Percentiles rank a stretch among this genome's conserved stretches.
Evolutionary conservation across 176 grass and related monocot species (phyloP).

Genomic region (Oryza longistaminata): DNA sequence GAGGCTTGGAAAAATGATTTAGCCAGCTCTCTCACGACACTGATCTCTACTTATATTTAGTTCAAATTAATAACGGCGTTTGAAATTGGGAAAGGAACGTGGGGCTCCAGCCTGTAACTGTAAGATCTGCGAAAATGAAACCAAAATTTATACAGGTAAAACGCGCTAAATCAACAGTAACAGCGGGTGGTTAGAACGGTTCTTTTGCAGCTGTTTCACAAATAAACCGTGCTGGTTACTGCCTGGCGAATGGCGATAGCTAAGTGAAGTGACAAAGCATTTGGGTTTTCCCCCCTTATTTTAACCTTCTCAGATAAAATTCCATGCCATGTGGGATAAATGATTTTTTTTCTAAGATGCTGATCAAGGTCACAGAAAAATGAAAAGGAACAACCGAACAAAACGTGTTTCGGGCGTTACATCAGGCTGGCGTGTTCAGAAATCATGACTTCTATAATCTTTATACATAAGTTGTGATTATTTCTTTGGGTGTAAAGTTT

Average conservation of each 20-base stretch:
- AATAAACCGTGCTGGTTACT: neutral
- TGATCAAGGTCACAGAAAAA: neutral
- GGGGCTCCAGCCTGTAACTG: constrained; percentile 25
- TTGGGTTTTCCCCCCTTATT: neutral
- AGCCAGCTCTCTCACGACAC: neutral
- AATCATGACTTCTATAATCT: no score
- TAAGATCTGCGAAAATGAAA: neutral
- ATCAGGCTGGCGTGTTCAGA: neutral
- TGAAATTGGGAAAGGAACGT: neutral
- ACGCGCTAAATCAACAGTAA: constrained; percentile 5
- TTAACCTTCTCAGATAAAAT: neutral
- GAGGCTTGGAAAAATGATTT: neutral
- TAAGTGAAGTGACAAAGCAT: neutral
- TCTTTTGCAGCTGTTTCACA: neutral
- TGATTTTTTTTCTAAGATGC: neutral
- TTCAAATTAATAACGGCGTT: neutral
- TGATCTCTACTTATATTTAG: neutral
- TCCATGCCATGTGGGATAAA: neutral
- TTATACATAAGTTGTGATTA: no score
- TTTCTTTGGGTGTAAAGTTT: no score
- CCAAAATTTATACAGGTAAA: neutral
- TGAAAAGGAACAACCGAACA: neutral
- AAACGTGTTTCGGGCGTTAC: neutral
- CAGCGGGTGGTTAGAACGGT: neutral
- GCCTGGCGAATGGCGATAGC: neutral